Evolutionary conservation across 768 basidiomycete species (phyloP), one percentile per base, ranked within the genome.

Genomic region (Collybia mongolica): DNA sequence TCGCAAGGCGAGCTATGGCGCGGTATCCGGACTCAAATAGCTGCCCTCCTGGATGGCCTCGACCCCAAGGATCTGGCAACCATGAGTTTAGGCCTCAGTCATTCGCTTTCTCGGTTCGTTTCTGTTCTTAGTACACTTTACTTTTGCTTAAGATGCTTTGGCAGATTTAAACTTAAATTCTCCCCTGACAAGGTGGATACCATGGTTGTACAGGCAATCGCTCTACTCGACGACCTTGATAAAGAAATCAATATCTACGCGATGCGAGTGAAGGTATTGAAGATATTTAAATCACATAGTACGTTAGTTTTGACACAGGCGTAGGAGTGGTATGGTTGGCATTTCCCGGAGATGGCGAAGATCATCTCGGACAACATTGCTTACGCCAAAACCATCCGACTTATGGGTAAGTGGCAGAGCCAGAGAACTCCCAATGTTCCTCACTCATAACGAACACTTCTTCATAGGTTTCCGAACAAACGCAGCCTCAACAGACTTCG

Each of bases 311-410:
- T 40, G 17, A 19, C 39, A 40, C 3, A 8, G 6, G 32, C 41
- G 4, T 59, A 97, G 96, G 97, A 99, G 82, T 99, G 97, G 97
- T 99, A 99, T 61, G 97, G 97, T 32, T 99, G 97, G 97, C 97
- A 99, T 75, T 99, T 99, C 81, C 97, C 97, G 4, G 97, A 99
- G 72, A 91, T 99, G 88, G 90, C 88, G 52, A 98, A 98, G 75
- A 98, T 99, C 66, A 90, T 99, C 57, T 83, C 86, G 52, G 97
- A 99, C 76, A 99, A 97, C 71, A 73, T 95, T 52, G 95, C 96
- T 17, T 98, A 98, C 67, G 95, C 97, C 53, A 97, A 93, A 73
- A 88, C 89, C 51, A 84, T 99, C 60, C 88, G 87, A 49, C 70
- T 79, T 28, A 96, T 99, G 95, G 97, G 90, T 84, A 65, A 53